These are phyloP conservation scores for Xylaria curta DNA, from an alignment of 495 filamentous ascomycete species.

Conservation along the genomic window DNA sequence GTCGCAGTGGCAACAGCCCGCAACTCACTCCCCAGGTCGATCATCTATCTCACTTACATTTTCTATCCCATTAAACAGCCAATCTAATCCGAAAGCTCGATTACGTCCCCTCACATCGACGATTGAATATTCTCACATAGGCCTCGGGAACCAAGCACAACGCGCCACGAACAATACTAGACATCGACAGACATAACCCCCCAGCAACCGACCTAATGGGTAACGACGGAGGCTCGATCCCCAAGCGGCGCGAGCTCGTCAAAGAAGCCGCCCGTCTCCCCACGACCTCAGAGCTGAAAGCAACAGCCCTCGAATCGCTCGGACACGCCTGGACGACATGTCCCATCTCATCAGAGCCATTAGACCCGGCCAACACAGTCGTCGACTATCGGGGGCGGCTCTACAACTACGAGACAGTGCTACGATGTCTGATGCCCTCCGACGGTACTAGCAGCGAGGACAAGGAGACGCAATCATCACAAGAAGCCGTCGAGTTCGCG, in stretches of 20 bases:
- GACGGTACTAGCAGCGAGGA: conserved; percentile 52
- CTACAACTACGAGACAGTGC: conserved; percentile 92
- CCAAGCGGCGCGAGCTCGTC: conserved; percentile 93
- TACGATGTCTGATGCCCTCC: conserved; percentile 78
- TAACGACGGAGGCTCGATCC: conserved; percentile 91
- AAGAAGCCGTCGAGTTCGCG: conserved; percentile 61
- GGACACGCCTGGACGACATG: conserved; percentile 86
- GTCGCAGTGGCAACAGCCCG: not conserved
- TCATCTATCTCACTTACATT: not conserved
- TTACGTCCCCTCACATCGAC: not conserved
- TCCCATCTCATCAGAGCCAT: conserved; percentile 77
- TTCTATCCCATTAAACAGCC: not conserved
- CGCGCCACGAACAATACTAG: not conserved
- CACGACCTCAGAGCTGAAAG: conserved; percentile 89
- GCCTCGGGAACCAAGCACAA: not conserved
- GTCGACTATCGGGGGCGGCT: conserved; percentile 85
- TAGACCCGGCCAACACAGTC: conserved; percentile 74
- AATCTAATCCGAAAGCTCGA: not conserved
- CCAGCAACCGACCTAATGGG: conserved; percentile 66
- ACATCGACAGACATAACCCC: not conserved
- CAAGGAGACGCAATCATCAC: not conserved
- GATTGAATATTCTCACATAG: not conserved
- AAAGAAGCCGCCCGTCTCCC: conserved; percentile 81
- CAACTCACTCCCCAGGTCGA: not conserved
- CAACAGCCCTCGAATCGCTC: conserved; percentile 80